Evolutionary conservation across 2,329 filamentous ascomycete species (phyloP).

Genomic region (Macrophomina pseudophaseolina): DNA sequence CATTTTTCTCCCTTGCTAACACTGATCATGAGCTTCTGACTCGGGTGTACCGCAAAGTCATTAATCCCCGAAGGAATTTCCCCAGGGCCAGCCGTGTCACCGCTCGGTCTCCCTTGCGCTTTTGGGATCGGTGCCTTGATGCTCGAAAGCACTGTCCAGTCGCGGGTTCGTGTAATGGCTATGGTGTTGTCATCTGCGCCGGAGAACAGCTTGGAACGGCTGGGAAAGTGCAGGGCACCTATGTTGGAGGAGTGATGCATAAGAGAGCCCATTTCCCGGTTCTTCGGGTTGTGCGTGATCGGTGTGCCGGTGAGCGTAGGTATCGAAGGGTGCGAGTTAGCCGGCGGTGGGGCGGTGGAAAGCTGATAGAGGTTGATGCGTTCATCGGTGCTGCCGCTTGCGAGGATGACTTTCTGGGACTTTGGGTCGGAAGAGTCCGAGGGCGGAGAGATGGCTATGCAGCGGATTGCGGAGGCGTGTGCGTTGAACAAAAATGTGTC

Average conservation of each 20-base stretch:
- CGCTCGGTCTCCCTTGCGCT: constrained; percentile 77
- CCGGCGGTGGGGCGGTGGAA: constrained; percentile 61
- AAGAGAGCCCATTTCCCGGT: constrained; percentile 85
- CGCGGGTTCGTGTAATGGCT: constrained; percentile 81
- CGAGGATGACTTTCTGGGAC: constrained; percentile 83
- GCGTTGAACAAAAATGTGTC: constrained; percentile 97
- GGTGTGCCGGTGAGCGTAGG: constrained; percentile 73
- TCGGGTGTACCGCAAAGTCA: constrained; percentile 93
- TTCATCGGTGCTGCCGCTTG: constrained; percentile 91
- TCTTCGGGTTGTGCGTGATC: constrained; percentile 82
- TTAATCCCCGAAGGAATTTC: constrained; percentile 87
- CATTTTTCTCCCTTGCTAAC: constrained; percentile 87
- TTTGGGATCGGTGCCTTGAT: constrained; percentile 91
- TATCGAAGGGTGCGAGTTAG: constrained; percentile 63
- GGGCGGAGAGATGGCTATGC: constrained; percentile 81
- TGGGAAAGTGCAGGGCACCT: constrained; percentile 80
- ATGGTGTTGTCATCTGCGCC: constrained; percentile 90
- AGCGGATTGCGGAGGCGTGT: constrained; percentile 87
- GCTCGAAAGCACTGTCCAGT: constrained; percentile 85
- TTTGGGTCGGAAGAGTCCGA: constrained; percentile 62
- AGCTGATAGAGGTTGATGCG: constrained; percentile 93
- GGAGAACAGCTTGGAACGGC: constrained; percentile 85
- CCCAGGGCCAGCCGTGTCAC: constrained; percentile 84
- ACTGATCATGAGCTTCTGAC: constrained; percentile 94
- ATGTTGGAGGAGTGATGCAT: constrained; percentile 86